Percentiles rank a stretch among this genome's conserved stretches.
Evolutionary conservation across 140 eudicot species (phyloP).

Genomic region (Erigeron philadelphicus): DNA sequence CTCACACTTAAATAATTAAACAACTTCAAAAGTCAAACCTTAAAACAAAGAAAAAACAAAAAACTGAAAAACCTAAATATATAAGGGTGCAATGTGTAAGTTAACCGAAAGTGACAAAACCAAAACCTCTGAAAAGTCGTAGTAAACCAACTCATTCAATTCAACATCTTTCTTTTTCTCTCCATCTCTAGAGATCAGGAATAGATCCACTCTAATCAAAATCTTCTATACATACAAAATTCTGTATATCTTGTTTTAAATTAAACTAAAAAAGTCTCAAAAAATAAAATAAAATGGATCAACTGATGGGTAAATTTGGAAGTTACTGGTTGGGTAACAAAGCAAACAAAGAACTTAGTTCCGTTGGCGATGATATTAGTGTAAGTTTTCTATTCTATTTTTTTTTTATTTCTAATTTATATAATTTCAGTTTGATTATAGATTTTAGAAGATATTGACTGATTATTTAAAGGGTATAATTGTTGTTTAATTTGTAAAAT

Average conservation of each 20-base stretch:
- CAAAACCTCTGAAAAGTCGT: not conserved
- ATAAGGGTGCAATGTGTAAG: not conserved
- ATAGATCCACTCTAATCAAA: slow-evolving; percentile 1
- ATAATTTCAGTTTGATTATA: not conserved
- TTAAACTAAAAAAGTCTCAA: not conserved
- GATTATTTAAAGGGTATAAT: no score
- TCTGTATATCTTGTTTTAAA: not conserved
- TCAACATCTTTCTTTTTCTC: not conserved
- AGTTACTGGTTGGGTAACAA: slow-evolving; percentile 67
- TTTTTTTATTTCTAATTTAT: not conserved
- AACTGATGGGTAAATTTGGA: slow-evolving; percentile 65
- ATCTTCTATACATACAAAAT: not conserved
- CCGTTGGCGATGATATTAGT: slow-evolving; percentile 74
- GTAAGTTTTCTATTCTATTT: slow-evolving; percentile 33
- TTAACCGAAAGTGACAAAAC: no score
- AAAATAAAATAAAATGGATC: slow-evolving; percentile 58
- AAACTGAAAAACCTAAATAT: not conserved
- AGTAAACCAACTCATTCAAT: slow-evolving; percentile 18
- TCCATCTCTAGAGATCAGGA: slow-evolving; percentile 25
- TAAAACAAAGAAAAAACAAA: no score
- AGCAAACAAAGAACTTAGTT: slow-evolving; percentile 69
- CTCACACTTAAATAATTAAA: no score
- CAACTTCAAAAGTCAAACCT: no score
- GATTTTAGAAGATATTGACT: no score
- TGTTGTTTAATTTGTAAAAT: no score